Percentiles rank a stretch among this genome's conserved stretches.
Evolutionary conservation across 192 early-diverging fungal species (phyloP).

Genomic region (Entophlyctis luteolus): DNA sequence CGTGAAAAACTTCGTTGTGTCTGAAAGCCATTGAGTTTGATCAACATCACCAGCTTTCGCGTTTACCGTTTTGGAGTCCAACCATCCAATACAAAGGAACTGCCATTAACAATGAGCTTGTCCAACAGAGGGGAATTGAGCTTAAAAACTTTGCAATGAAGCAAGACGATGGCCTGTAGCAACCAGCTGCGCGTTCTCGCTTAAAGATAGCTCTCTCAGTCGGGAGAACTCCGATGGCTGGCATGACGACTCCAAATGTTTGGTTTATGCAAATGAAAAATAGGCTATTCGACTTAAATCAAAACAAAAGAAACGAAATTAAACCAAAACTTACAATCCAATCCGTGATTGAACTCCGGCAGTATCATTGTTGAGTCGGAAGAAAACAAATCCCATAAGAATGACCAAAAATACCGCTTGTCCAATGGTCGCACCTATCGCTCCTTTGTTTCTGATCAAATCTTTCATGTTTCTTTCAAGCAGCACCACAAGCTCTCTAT

Average conservation of each 20-base stretch:
- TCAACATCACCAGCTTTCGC: not conserved
- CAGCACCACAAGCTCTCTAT: constrained; percentile 27
- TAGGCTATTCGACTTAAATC: no score
- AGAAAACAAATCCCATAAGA: constrained; percentile 41
- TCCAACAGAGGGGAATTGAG: constrained; percentile 35
- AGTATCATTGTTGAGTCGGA: constrained; percentile 9
- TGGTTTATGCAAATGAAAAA: constrained; percentile 41
- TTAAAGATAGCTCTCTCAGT: constrained; percentile 19
- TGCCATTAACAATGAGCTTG: constrained; percentile 24
- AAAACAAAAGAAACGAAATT: no score
- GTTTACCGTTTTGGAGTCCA: constrained; percentile 17
- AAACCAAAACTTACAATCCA: constrained; percentile 13
- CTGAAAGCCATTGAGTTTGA: not conserved
- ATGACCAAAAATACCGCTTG: constrained; percentile 48
- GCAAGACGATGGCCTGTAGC: constrained; percentile 61
- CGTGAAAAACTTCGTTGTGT: constrained; percentile 22
- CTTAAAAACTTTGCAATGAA: constrained; percentile 62
- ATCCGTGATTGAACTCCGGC: constrained; percentile 6
- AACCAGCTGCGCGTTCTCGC: constrained; percentile 62
- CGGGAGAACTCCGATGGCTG: constrained; percentile 38
- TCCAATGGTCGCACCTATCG: constrained; percentile 47
- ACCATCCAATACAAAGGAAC: constrained; percentile 37
- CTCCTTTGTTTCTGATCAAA: constrained; percentile 37
- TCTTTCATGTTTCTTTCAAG: constrained; percentile 36
- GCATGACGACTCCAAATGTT: constrained; percentile 58